Conservation (phyloP, 306 rosid species). For the Fragaria iinumae region DNA sequence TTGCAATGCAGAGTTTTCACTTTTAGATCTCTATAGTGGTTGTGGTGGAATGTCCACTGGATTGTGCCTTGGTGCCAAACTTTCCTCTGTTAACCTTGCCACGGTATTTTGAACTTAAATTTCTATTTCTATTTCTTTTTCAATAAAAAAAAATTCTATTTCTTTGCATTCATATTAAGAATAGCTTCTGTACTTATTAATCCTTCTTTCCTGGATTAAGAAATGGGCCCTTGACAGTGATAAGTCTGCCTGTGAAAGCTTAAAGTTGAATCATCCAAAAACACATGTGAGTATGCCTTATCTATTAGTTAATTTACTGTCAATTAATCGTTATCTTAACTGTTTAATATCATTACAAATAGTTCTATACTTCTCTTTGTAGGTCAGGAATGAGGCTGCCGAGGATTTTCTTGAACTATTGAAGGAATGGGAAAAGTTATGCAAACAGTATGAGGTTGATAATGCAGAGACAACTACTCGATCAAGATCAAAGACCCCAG, state of each 20-base stretch:
- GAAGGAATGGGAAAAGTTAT: slow-evolving; percentile 85
- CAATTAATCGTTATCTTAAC: not conserved
- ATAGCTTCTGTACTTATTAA: slow-evolving; percentile 14
- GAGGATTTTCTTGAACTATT: slow-evolving; percentile 73
- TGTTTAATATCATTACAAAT: slow-evolving; percentile 19
- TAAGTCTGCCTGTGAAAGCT: slow-evolving; percentile 69
- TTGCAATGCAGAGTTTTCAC: slow-evolving; percentile 39
- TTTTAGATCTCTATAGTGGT: slow-evolving; percentile 83
- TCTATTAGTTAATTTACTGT: slow-evolving; percentile 15
- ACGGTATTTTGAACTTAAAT: slow-evolving; percentile 48
- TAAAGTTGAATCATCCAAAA: slow-evolving; percentile 78
- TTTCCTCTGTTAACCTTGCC: slow-evolving; percentile 64
- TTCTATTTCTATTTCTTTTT: not conserved
- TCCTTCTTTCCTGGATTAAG: slow-evolving; percentile 42
- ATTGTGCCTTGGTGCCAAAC: slow-evolving; percentile 78
- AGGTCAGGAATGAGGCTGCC: slow-evolving; percentile 92
- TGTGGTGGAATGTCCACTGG: slow-evolving; percentile 99
- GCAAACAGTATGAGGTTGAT: slow-evolving; percentile 47
- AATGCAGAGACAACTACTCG: slow-evolving; percentile 27
- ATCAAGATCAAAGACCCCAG: slow-evolving; percentile 33
- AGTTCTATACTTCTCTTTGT: slow-evolving; percentile 21
- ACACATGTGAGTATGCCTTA: slow-evolving; percentile 54
- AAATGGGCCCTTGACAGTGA: slow-evolving; percentile 84
- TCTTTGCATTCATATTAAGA: slow-evolving; percentile 14
- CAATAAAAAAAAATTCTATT: not conserved